Base-by-base conservation (phyloP, 768 basidiomycete genomes). In the Boletus coccyginus region DNA sequence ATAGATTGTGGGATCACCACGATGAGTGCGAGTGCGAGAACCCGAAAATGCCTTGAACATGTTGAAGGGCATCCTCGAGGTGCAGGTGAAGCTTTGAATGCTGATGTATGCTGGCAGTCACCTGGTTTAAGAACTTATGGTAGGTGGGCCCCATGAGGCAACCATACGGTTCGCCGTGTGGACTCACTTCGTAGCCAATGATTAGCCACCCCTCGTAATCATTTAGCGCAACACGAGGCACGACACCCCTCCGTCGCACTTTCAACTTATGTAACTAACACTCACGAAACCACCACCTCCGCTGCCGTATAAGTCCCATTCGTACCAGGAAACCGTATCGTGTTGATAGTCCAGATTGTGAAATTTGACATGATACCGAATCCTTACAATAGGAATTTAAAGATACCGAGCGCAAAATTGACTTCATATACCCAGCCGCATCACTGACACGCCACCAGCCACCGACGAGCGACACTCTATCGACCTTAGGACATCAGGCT, bases 1-100 rank as follows among this genome's bases (percentile, higher is more conserved):
- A 19, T 68, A 72, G 46, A 63, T 55, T 42, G 55, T 40, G 31
- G 62, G 50, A 59, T 70, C 70, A 24, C 57, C 66, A 44, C 62
- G 70, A 46, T 68, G 61, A 27, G 46, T 32, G 38, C 70, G 70
- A 60, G 59, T 73, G 67, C 70, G 70, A 53, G 68, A 71, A 58
- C 71, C 62, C 54, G 68, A 58, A 46, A 71, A 68, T 61, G 66
- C 70, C 61, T 72, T 71, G 62, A 71, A 71, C 72, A 71, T 71
- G 59, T 72, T 73, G 57, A 71, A 73, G 58, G 70, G 70, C 70
- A 71, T 71, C 53, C 68, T 70, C 65, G 51, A 55, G 58, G 66
- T 55, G 52, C 49, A 49, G 47, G 56, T 48, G 52, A 60, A 56
- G 60, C 46, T 29, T 60, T 55, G 50, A 61, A 58, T 64, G 47